Percentiles rank a stretch among this genome's conserved stretches.
phyloP scores from a whole-genome alignment of 345 rosid genomes.

The Barbarea vulgaris region DNA sequence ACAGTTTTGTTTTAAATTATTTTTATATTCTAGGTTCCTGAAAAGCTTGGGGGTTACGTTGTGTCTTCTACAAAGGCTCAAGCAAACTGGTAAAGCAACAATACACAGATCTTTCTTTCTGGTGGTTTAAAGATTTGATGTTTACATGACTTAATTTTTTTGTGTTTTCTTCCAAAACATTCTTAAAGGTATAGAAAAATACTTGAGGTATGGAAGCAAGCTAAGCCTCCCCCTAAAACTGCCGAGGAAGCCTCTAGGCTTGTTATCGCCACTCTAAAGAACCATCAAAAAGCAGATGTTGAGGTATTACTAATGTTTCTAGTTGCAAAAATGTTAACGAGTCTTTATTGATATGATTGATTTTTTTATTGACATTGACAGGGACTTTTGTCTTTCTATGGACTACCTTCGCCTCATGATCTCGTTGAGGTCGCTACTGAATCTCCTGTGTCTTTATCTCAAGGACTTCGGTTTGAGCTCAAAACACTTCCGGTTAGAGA shows the following conservation, averaged over 20 bases:
- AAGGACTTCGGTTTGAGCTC: constrained; percentile 60
- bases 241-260: constrained; percentile 74
- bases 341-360: neutral
- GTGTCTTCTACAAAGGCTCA: constrained; percentile 85
- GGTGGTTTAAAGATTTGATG: neutral
- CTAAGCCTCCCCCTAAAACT: constrained; percentile 69
- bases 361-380: constrained; percentile 25
- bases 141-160: neutral
- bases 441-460: constrained; percentile 50
- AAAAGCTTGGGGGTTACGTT: constrained; percentile 64
- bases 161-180: constrained; percentile 15
- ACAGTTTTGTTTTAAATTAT: neutral
- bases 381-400: constrained; percentile 87
- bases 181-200: constrained; percentile 81
- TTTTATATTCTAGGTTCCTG: constrained; percentile 61
- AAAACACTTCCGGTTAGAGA: constrained; percentile 69
- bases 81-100: constrained; percentile 69
- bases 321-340: neutral
- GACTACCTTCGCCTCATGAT: constrained; percentile 62
- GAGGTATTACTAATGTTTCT: constrained; percentile 56
- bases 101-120: constrained; percentile 6
- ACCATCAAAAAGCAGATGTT: constrained; percentile 79
- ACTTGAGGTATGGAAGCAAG: constrained; percentile 75
- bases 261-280: constrained; percentile 56
- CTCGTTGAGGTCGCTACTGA: constrained; percentile 44